Conservation (phyloP, 176 grass and related monocot species). For the Otatea glauca region DNA sequence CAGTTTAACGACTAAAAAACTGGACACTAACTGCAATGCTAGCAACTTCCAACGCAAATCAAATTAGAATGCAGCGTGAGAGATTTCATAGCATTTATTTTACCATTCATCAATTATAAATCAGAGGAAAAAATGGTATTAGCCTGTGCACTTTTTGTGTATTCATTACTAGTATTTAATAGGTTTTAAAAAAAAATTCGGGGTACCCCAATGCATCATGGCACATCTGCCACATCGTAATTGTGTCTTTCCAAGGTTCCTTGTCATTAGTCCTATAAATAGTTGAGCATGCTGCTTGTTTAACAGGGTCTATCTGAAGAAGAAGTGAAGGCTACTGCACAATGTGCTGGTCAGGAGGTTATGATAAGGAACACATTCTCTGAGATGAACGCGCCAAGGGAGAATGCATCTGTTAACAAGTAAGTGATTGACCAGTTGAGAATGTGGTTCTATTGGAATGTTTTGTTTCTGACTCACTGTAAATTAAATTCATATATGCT, state of each 20-base stretch:
- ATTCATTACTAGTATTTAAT: background rate
- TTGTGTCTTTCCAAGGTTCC: conserved; percentile 3
- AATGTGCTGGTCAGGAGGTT: conserved; percentile 94
- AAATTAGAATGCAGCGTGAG: background rate
- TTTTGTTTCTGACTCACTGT: background rate
- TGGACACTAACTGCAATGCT: conserved; percentile 15
- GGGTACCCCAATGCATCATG: background rate
- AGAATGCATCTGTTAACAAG: conserved; percentile 89
- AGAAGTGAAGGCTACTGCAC: conserved; percentile 90
- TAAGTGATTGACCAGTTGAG: conserved; percentile 43
- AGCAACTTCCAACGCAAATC: background rate
- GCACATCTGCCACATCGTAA: background rate
- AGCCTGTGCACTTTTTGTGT: background rate
- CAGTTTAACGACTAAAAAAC: background rate
- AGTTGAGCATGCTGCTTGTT: conserved; percentile 40
- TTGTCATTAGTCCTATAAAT: conserved; percentile 22
- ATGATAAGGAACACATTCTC: conserved; percentile 98
- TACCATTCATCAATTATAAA: background rate
- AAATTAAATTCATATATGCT: conserved; percentile 22
- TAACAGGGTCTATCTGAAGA: conserved; percentile 90
- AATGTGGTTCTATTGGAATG: conserved; percentile 2
- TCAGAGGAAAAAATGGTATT: background rate
- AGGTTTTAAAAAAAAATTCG: background rate
- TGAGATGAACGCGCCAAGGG: conserved; percentile 98
- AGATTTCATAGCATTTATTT: background rate